Conservation (phyloP, 164 flowering plant genomes). For the Berberis vulgaris region DNA sequence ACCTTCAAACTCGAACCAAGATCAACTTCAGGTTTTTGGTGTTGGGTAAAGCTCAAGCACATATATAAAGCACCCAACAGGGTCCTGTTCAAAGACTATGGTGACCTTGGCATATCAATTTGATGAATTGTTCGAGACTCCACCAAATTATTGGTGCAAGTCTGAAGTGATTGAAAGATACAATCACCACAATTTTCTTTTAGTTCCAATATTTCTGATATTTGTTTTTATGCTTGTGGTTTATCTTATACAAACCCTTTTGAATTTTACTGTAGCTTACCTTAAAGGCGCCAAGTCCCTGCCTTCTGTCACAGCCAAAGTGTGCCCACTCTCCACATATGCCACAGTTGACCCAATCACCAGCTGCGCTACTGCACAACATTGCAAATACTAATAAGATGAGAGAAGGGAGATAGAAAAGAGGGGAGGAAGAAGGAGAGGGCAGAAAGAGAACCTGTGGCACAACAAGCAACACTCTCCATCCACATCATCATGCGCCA, state of each 20-base stretch:
- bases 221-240: not conserved
- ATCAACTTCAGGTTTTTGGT: no score
- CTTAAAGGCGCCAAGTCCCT: conserved; percentile 97
- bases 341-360: conserved; percentile 99
- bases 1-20: no score
- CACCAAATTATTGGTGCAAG: no score
- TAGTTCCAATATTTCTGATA: no score
- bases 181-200: no score
- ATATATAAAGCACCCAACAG: no score
- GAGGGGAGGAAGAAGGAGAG: conserved; percentile 8
- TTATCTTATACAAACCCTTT: not conserved
- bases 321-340: conserved; percentile 99
- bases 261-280: conserved; percentile 21
- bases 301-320: conserved; percentile 95
- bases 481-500: conserved; percentile 98
- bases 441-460: conserved; percentile 60
- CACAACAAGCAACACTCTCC: conserved; percentile 98
- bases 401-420: not conserved
- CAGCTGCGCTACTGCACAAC: conserved; percentile 87
- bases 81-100: no score
- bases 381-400: not conserved
- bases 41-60: no score
- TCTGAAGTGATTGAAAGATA: no score
- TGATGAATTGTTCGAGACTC: no score
- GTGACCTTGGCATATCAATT: no score